Percentiles rank a stretch among this genome's conserved stretches.
phyloP scores from a whole-genome alignment of 768 basidiomycete species.

The Glaciozyma martinii region DNA sequence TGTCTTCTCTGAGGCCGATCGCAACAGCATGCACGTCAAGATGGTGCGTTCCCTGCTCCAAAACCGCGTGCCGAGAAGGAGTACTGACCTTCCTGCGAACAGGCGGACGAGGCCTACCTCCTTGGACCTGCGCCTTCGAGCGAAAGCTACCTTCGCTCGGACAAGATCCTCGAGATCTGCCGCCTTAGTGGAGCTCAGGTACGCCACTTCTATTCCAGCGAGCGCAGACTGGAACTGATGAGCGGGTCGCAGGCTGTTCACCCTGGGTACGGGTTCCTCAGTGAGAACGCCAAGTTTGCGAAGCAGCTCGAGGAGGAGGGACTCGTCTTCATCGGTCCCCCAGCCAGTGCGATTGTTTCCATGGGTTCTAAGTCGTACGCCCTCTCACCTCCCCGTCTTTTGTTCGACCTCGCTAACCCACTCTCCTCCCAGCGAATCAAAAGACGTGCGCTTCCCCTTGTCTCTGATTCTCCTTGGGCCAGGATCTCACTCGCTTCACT shows the following conservation, averaged over 20 bases:
- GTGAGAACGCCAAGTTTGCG: constrained; percentile 80
- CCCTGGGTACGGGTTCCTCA: constrained; percentile 77
- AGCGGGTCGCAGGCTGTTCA: constrained; percentile 57
- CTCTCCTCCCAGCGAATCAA: constrained; percentile 64
- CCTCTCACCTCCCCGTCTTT: background rate
- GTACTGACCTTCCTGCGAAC: background rate
- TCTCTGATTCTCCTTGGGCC: background rate
- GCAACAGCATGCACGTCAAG: constrained; percentile 67
- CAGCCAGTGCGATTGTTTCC: constrained; percentile 72
- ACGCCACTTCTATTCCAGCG: background rate
- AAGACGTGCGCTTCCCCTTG: constrained; percentile 46
- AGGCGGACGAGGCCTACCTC: constrained; percentile 83
- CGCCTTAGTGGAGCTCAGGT: constrained; percentile 67
- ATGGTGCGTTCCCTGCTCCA: constrained; percentile 46
- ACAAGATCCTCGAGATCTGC: constrained; percentile 80
- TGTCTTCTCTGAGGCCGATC: constrained; percentile 81
- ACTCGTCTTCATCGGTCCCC: constrained; percentile 84
- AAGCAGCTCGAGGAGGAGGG: constrained; percentile 63
- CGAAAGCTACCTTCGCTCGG: constrained; percentile 78
- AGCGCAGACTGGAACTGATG: constrained; percentile 35
- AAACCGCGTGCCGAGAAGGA: background rate
- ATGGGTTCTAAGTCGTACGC: constrained; percentile 90
- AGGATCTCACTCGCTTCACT: background rate
- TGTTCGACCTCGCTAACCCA: background rate
- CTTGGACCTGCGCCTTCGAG: constrained; percentile 84